Conservation (phyloP, 495 filamentous ascomycete genomes). For the Penicillium waksmanii region DNA sequence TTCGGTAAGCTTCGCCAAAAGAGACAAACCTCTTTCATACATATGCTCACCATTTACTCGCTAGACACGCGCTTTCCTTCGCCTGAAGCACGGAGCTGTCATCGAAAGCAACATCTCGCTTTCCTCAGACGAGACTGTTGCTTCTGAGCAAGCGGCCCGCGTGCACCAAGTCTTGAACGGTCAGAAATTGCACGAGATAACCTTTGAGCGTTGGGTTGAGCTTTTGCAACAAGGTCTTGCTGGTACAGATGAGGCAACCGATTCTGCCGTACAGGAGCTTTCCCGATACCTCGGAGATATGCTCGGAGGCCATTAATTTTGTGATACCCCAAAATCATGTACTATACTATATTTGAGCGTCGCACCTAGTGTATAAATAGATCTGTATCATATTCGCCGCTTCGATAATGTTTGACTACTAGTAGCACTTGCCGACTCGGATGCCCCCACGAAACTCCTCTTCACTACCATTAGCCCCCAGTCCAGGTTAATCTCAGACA, state of each 20-base stretch:
- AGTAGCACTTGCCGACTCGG: too few relatives aligned
- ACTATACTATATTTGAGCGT: background rate
- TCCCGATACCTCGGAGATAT: conserved; percentile 22
- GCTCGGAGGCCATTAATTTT: conserved; percentile 23
- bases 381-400: background rate
- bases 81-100: conserved; percentile 47
- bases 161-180: conserved; percentile 43
- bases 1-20: conserved; percentile 31
- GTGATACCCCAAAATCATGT: conserved; percentile 1
- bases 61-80: conserved; percentile 46
- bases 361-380: background rate
- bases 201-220: conserved; percentile 34
- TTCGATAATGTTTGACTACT: background rate
- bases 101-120: conserved; percentile 50
- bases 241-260: conserved; percentile 16
- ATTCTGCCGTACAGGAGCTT: conserved; percentile 23
- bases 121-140: conserved; percentile 35
- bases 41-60: background rate
- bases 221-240: conserved; percentile 28
- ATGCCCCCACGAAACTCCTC: too few relatives aligned
- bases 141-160: conserved; percentile 40
- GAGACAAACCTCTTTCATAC: background rate
- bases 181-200: conserved; percentile 48
- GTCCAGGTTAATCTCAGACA: too few relatives aligned
- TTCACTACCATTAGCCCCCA: too few relatives aligned